phyloP scores from a whole-genome alignment of 257 asterid genomes.

The Coffea canephora region DNA sequence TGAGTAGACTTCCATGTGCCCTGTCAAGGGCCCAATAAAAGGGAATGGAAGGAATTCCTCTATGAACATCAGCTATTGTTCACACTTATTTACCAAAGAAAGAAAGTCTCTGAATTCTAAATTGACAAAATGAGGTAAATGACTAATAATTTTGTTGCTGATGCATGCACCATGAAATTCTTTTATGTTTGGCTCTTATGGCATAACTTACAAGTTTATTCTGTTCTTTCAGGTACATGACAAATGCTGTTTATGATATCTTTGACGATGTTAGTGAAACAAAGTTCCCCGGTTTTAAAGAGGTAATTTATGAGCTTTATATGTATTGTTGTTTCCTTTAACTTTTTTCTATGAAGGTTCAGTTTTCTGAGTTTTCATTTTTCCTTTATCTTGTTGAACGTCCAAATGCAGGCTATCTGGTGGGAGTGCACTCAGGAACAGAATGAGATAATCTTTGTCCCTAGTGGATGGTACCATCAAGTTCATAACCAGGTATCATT shows the following conservation, averaged over 20 bases:
- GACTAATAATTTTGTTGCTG: not conserved
- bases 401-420: slow-evolving; percentile 69
- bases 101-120: not conserved
- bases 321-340: slow-evolving; percentile 1
- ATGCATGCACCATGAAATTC: not conserved
- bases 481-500: slow-evolving; percentile 80
- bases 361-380: not conserved
- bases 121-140: not conserved
- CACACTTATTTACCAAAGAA: not conserved
- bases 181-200: not conserved
- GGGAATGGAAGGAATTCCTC: not conserved
- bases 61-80: not conserved
- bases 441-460: slow-evolving; percentile 86
- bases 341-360: not conserved
- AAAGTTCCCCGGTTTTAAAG: slow-evolving; percentile 70
- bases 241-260: slow-evolving; percentile 63
- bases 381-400: not conserved
- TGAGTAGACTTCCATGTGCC: not conserved
- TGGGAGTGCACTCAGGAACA: slow-evolving; percentile 80
- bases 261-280: slow-evolving; percentile 65
- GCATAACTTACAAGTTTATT: slow-evolving; percentile 1
- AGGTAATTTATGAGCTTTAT: slow-evolving; percentile 42
- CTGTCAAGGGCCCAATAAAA: not conserved
- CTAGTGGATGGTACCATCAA: slow-evolving; percentile 99
- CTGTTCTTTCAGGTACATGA: slow-evolving; percentile 61